A percentile compares a stretch with the other conserved stretches of the same genome.
Evolutionary conservation across 345 rosid genomes (phyloP).

Genomic region (Passiflora organensis): DNA sequence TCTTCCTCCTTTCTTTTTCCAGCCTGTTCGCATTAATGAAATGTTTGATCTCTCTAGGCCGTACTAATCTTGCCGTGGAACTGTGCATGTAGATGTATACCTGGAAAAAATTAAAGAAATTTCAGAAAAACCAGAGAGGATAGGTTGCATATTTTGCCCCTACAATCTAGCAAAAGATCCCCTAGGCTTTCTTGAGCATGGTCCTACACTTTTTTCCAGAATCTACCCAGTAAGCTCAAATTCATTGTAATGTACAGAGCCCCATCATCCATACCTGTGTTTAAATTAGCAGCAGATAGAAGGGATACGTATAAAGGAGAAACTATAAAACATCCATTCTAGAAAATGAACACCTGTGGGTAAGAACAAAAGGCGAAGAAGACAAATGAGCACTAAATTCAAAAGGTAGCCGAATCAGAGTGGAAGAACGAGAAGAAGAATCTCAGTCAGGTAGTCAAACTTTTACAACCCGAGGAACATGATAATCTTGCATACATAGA

Average conservation of each 20-base stretch:
- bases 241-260: conserved; percentile 1
- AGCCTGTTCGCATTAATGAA: no score
- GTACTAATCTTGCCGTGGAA: no score
- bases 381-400: conserved; percentile 14
- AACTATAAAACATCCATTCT: not conserved
- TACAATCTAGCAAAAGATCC: not conserved
- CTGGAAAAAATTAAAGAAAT: no score
- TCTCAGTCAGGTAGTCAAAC: conserved; percentile 32
- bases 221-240: conserved; percentile 28
- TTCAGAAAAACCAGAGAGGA: no score
- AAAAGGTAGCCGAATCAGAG: conserved; percentile 30
- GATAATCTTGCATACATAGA: conserved; percentile 21
- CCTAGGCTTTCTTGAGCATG: conserved; percentile 11
- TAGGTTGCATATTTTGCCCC: no score
- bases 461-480: conserved; percentile 32
- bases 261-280: conserved; percentile 10
- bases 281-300: not conserved
- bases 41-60: no score
- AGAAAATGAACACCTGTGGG: conserved; percentile 4
- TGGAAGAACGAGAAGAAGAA: conserved; percentile 30
- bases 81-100: no score
- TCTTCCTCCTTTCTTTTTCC: no score
- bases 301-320: conserved; percentile 1
- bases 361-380: conserved; percentile 10
- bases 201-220: conserved; percentile 19